Conservation (phyloP, 805 yeast species). For the Zygoascus ofunaensis region DNA sequence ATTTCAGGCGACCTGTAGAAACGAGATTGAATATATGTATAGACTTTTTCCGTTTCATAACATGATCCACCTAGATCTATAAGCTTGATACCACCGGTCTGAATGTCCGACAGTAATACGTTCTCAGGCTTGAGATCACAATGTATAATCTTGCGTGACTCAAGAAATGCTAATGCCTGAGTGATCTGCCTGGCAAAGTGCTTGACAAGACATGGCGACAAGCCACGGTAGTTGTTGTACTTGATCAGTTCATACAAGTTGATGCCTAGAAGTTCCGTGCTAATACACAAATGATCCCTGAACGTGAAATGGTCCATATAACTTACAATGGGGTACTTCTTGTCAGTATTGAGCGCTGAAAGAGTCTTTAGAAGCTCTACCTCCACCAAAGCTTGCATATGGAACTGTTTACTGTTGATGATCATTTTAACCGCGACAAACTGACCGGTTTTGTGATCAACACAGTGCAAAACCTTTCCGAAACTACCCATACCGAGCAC, state of each 20-base stretch:
- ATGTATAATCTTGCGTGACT: constrained; percentile 52
- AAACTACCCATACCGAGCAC: constrained; percentile 72
- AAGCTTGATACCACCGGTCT: constrained; percentile 46
- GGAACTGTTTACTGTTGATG: constrained; percentile 63
- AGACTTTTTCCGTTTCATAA: constrained; percentile 64
- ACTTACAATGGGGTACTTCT: constrained; percentile 35
- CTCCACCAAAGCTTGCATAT: constrained; percentile 70
- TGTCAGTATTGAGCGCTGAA: constrained; percentile 9
- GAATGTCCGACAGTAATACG: constrained; percentile 45
- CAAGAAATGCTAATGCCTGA: constrained; percentile 52
- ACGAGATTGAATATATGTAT: constrained; percentile 90
- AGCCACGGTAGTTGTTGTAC: constrained; percentile 29
- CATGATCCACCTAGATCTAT: constrained; percentile 68
- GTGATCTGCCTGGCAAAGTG: constrained; percentile 47
- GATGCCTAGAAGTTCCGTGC: constrained; percentile 60
- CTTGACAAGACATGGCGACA: constrained; percentile 26
- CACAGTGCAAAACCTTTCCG: constrained; percentile 65
- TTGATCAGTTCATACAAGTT: constrained; percentile 52
- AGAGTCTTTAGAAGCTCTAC: constrained; percentile 55
- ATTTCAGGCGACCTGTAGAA: constrained; percentile 95
- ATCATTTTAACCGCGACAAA: constrained; percentile 70
- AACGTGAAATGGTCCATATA: constrained; percentile 67
- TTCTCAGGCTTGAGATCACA: constrained; percentile 87
- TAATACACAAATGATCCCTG: constrained; percentile 74
- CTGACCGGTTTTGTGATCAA: constrained; percentile 52